phyloP scores from a whole-genome alignment of 805 yeast species.

The Saturnispora serradocipensis region DNA sequence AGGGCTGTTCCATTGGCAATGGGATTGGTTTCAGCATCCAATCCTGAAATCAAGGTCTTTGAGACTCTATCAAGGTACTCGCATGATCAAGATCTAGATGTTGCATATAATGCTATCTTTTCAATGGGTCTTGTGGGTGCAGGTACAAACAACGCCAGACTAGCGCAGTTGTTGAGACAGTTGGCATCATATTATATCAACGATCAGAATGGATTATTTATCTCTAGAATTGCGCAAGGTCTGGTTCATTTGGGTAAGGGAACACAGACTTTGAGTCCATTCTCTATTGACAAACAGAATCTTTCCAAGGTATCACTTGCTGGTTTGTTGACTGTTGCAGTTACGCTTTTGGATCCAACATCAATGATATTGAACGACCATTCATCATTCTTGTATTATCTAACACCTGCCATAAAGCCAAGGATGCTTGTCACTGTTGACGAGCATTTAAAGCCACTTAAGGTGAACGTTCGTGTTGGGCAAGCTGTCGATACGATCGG shows the following conservation, averaged over 20 bases:
- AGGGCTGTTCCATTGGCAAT: slow-evolving; percentile 97
- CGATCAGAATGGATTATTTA: slow-evolving; percentile 82
- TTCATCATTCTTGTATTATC: slow-evolving; percentile 75
- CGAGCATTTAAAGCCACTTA: slow-evolving; percentile 81
- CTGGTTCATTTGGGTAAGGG: slow-evolving; percentile 94
- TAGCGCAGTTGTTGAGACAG: slow-evolving; percentile 92
- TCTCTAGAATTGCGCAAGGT: slow-evolving; percentile 93
- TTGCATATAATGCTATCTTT: slow-evolving; percentile 89
- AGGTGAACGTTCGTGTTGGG: slow-evolving; percentile 96
- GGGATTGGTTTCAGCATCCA: slow-evolving; percentile 88
- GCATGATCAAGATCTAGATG: slow-evolving; percentile 90
- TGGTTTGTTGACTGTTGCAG: slow-evolving; percentile 72
- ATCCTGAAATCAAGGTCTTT: slow-evolving; percentile 94
- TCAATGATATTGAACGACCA: slow-evolving; percentile 64
- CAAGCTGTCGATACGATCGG: slow-evolving; percentile 99
- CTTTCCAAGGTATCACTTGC: slow-evolving; percentile 86
- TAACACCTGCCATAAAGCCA: slow-evolving; percentile 86
- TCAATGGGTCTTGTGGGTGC: slow-evolving; percentile 98
- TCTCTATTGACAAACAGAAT: slow-evolving; percentile 79
- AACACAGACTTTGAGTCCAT: slow-evolving; percentile 80
- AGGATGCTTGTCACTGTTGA: slow-evolving; percentile 89
- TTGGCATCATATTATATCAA: slow-evolving; percentile 87
- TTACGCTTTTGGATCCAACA: slow-evolving; percentile 79
- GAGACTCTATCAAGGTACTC: slow-evolving; percentile 94
- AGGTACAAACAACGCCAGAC: slow-evolving; percentile 96